Evolutionary conservation across 108 stramenopile species (phyloP), one percentile per base, ranked within the genome.

Genomic region (Cyclotella atomus): DNA sequence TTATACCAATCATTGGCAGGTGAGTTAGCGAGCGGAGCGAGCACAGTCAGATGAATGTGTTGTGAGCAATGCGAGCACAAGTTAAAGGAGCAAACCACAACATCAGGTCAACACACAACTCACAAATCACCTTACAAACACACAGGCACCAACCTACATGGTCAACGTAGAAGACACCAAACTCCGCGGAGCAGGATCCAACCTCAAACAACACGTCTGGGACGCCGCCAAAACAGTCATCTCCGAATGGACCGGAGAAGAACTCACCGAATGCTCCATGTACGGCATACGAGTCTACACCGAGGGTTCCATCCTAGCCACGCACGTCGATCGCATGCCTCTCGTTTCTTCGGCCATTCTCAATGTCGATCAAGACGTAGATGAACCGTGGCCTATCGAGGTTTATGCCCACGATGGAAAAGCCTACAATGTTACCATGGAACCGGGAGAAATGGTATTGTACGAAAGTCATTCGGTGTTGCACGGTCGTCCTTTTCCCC

Each of bases 271-370:
- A 53, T 89, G 89, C 73, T 71, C 67, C 28, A 72, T 96, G 57
- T 98, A 98, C 80, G 97, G 97, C 17, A 92, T 97, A 53, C 87
- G 97, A 10, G 69, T 95, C 9, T 98, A 98, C 83, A 88, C 82
- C 35, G 89, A 88, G 67, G 92, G 89, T 1, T 73, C 85, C 46
- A 83, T 95, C 6, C 71, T 98, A 30, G 92, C 96, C 14, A 78
- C 90, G 14, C 97, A 98, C 60, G 97, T 97, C 9, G 98, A 98
- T 73, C 84, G 95, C 19, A 78, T 96, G 63, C 88, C 95, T 9
- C 82, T 96, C 53, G 95, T 97, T 2, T 85, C 88, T 44, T 89
- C 87, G 54, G 95, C 93, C 0, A 97, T 97, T 65, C 76, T 97
- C 50, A 95, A 95, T 65, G 90, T 95, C 2, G 92, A 53, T 68